Conservation (phyloP, 495 filamentous ascomycete species). For the Articulospora tetracladia region DNA sequence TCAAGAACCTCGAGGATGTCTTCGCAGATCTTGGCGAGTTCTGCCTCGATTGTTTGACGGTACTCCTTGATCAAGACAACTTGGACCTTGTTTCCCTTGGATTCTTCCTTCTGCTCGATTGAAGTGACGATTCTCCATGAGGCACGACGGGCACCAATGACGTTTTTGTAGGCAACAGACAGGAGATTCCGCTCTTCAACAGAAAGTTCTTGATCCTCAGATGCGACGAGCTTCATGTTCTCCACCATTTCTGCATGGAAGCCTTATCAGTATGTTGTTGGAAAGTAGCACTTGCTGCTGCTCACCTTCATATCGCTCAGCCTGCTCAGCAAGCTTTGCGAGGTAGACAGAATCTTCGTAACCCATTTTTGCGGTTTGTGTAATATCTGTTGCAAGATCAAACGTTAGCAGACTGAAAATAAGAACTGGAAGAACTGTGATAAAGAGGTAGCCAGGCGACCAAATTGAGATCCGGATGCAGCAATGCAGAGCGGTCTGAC, state of each 20-base stretch:
- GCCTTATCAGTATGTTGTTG: not conserved
- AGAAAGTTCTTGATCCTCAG: conserved; percentile 93
- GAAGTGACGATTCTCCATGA: conserved; percentile 99
- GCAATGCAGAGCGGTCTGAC: not conserved
- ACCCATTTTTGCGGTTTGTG: conserved; percentile 71
- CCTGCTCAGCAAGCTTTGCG: conserved; percentile 99
- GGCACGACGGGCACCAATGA: conserved; percentile 96
- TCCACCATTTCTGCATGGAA: conserved; percentile 88
- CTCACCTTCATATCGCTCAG: conserved; percentile 99
- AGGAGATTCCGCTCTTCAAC: conserved; percentile 99
- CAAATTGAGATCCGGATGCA: not conserved
- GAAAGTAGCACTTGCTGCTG: conserved; percentile 22
- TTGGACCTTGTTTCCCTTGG: conserved; percentile 95
- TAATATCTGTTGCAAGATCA: conserved; percentile 7
- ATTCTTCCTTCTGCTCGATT: conserved; percentile 99
- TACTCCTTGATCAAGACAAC: conserved; percentile 97
- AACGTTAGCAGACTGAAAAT: conserved; percentile 2
- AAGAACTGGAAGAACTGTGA: not conserved
- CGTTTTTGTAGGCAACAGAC: conserved; percentile 99
- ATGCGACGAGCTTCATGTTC: conserved; percentile 99
- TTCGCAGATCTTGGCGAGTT: conserved; percentile 99
- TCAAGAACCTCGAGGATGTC: conserved; percentile 97
- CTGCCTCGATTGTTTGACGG: conserved; percentile 97
- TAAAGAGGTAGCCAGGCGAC: not conserved
- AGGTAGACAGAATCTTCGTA: conserved; percentile 99